Evolutionary conservation across 2,329 filamentous ascomycete genomes (phyloP).

Genomic region (Penicillium sp.): DNA sequence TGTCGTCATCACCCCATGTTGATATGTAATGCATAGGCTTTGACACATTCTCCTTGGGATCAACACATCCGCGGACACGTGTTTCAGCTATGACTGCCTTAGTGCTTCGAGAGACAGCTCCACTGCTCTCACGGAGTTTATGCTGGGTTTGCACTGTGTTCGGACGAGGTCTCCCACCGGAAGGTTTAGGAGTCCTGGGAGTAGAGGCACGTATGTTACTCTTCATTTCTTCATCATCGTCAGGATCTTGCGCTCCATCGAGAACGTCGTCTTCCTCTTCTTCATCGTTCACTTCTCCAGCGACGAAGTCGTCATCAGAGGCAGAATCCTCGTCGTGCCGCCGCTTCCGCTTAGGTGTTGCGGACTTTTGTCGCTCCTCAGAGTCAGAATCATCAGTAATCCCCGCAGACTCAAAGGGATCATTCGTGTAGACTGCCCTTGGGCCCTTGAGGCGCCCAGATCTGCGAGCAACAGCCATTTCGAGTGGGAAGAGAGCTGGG

Average conservation of each 20-base stretch:
- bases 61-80: constrained; percentile 42
- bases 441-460: constrained; percentile 37
- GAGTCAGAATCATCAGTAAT: constrained; percentile 35
- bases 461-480: constrained; percentile 36
- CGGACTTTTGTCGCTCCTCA: constrained; percentile 7
- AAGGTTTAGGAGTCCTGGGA: constrained; percentile 11
- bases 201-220: constrained; percentile 3
- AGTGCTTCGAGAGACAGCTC: constrained; percentile 13
- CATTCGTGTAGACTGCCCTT: constrained; percentile 38
- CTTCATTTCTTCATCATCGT: constrained; percentile 23
- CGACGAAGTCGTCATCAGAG: constrained; percentile 41
- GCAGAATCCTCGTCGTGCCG: constrained; percentile 23
- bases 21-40: constrained; percentile 52
- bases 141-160: background rate
- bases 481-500: background rate
- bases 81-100: constrained; percentile 25
- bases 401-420: constrained; percentile 38
- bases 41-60: constrained; percentile 38
- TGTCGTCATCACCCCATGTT: constrained; percentile 54
- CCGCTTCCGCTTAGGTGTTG: constrained; percentile 21
- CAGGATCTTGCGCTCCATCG: constrained; percentile 15
- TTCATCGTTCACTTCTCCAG: constrained; percentile 23
- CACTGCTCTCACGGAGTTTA: constrained; percentile 1
- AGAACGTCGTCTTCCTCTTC: constrained; percentile 25
- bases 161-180: background rate